phyloP scores from a whole-genome alignment of 2,329 filamentous ascomycete genomes.

The Beauveria medogensis region DNA sequence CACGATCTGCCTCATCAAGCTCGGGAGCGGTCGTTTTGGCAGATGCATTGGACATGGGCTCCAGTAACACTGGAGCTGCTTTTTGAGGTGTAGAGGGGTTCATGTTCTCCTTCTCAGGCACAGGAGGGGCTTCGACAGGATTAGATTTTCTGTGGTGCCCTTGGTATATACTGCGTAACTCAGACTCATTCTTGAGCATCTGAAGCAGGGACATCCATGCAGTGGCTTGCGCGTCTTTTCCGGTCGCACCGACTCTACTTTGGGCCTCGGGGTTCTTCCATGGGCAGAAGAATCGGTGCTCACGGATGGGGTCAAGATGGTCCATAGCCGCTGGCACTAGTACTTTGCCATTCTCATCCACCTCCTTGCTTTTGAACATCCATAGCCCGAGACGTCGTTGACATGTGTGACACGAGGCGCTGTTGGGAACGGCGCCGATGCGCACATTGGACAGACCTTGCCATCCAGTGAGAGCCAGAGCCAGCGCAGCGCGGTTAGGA shows the following conservation, averaged over 20 bases:
- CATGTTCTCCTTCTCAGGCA: constrained; percentile 14
- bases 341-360: constrained; percentile 44
- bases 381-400: constrained; percentile 84
- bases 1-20: constrained; percentile 37
- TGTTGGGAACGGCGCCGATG: constrained; percentile 56
- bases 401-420: constrained; percentile 76
- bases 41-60: neutral
- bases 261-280: constrained; percentile 64
- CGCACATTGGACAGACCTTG: constrained; percentile 51
- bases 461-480: constrained; percentile 68
- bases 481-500: constrained; percentile 55
- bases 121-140: neutral
- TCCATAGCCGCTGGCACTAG: constrained; percentile 55
- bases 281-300: constrained; percentile 78
- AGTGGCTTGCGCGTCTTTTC: constrained; percentile 30
- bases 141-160: constrained; percentile 22
- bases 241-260: constrained; percentile 30
- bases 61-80: neutral
- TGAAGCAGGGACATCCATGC: constrained; percentile 49
- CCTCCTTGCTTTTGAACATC: constrained; percentile 78
- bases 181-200: constrained; percentile 51
- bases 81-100: constrained; percentile 17
- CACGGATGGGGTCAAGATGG: constrained; percentile 58
- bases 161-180: constrained; percentile 35
- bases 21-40: constrained; percentile 11